phyloP scores from a whole-genome alignment of 2,329 filamentous ascomycete genomes.

The Clonostachys chloroleuca region DNA sequence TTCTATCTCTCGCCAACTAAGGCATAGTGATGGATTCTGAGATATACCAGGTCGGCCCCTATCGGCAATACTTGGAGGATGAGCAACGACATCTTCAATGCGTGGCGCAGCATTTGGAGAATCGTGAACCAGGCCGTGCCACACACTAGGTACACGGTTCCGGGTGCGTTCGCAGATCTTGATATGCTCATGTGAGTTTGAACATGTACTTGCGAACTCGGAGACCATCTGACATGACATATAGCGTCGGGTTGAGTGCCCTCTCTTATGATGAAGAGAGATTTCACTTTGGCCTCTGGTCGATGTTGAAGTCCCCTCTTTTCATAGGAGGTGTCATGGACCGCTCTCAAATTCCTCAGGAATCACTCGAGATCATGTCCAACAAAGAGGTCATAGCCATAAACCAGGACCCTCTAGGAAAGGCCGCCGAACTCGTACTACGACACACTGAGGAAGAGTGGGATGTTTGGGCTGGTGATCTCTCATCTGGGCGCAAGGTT shows the following conservation, averaged over 20 bases:
- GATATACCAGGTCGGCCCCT: constrained; percentile 23
- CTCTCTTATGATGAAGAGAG: constrained; percentile 40
- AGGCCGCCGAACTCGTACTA: constrained; percentile 43
- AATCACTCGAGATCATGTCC: constrained; percentile 34
- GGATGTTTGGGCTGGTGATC: constrained; percentile 44
- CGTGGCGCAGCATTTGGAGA: constrained; percentile 45
- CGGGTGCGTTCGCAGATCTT: constrained; percentile 44
- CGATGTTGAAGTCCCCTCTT: constrained; percentile 45
- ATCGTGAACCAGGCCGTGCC: constrained; percentile 47
- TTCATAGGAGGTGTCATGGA: constrained; percentile 39
- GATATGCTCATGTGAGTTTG: constrained; percentile 42
- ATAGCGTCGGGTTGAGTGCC: constrained; percentile 38
- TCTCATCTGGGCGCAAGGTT: constrained; percentile 35
- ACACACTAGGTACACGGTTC: constrained; percentile 33
- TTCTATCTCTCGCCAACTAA: background rate
- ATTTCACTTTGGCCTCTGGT: constrained; percentile 49
- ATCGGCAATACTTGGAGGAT: constrained; percentile 45
- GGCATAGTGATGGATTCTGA: background rate
- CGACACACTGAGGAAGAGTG: constrained; percentile 42
- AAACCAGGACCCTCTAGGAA: constrained; percentile 50
- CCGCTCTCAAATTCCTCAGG: constrained; percentile 23
- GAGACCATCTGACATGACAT: background rate
- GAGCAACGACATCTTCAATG: constrained; percentile 47
- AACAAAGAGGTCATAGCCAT: constrained; percentile 52
- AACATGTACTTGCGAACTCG: background rate